These are phyloP conservation scores for Phytophthora constricta DNA, from an alignment of 352 stramenopile genomes.

Conservation along the genomic window DNA sequence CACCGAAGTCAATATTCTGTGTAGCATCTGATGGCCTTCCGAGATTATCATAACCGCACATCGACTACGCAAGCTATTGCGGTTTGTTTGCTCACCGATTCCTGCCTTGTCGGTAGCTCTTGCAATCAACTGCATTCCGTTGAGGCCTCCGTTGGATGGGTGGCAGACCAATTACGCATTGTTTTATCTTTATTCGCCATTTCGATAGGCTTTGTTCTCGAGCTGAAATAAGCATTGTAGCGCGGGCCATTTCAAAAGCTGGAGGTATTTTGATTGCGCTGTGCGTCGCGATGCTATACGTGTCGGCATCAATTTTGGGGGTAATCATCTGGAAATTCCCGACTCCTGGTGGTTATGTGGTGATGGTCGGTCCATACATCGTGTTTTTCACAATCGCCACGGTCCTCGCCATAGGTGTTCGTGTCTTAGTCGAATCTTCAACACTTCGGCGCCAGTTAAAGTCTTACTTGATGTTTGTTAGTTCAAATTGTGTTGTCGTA, in stretches of 20 bases:
- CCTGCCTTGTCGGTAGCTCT: slow-evolving; percentile 8
- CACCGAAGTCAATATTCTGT: too few species aligned
- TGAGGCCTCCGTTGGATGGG: too few species aligned
- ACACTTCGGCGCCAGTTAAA: slow-evolving; percentile 3
- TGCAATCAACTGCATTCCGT: too few species aligned
- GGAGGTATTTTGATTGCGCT: not conserved
- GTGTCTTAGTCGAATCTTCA: not conserved
- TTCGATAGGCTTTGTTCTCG: slow-evolving; percentile 2
- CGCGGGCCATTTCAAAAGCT: not conserved
- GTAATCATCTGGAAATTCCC: slow-evolving; percentile 11
- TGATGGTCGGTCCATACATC: not conserved
- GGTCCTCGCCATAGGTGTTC: not conserved
- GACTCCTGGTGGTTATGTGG: slow-evolving; percentile 10
- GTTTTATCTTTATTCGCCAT: slow-evolving; percentile 4
- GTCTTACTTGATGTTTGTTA: slow-evolving; percentile 4
- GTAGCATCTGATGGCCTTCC: not conserved
- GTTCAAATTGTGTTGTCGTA: slow-evolving; percentile 1
- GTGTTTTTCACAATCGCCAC: not conserved
- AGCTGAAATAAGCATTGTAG: not conserved
- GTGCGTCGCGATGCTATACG: not conserved
- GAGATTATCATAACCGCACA: not conserved
- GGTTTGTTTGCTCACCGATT: slow-evolving; percentile 5
- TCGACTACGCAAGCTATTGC: not conserved
- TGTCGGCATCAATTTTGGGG: not conserved
- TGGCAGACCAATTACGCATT: slow-evolving; percentile 17